These are phyloP conservation scores for Amorphotheca resinae DNA, from an alignment of 495 filamentous ascomycete genomes.

Conservation along the genomic window DNA sequence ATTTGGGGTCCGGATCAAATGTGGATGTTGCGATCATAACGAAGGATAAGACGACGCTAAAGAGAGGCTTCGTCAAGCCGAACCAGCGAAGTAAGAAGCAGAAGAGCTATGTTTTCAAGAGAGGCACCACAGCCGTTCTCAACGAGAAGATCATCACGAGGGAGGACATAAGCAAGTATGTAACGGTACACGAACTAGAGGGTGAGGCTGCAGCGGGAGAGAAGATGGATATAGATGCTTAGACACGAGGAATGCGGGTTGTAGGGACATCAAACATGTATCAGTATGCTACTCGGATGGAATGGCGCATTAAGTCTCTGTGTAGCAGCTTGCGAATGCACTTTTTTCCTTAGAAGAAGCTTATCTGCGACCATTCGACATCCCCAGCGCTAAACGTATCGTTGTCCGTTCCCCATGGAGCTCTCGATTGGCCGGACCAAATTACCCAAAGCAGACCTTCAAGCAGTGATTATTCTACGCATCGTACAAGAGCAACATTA, in stretches of 20 bases:
- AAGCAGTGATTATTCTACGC: too few relatives aligned
- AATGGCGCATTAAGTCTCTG: conserved; percentile 10
- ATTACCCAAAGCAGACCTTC: too few relatives aligned
- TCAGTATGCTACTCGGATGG: conserved; percentile 12
- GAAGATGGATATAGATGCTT: conserved; percentile 84
- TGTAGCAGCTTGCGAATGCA: conserved; percentile 12
- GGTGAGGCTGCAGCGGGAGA: conserved; percentile 53
- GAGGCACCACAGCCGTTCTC: conserved; percentile 83
- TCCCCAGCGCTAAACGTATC: too few relatives aligned
- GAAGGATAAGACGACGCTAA: conserved; percentile 77
- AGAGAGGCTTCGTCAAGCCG: conserved; percentile 82
- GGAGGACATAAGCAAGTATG: conserved; percentile 89
- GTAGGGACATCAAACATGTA: conserved; percentile 8
- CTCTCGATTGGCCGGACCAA: too few relatives aligned
- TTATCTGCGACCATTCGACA: too few relatives aligned
- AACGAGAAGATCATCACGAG: conserved; percentile 88
- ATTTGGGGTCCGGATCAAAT: conserved; percentile 92
- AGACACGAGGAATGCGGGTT: conserved; percentile 1
- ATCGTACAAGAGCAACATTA: too few relatives aligned
- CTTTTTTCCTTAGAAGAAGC: neutral
- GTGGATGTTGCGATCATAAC: conserved; percentile 96
- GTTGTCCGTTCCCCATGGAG: too few relatives aligned
- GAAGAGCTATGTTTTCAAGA: conserved; percentile 77
- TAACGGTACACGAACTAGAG: conserved; percentile 76
- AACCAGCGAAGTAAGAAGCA: conserved; percentile 88